A percentile compares a stretch with the other conserved stretches of the same genome.
Evolutionary conservation across 148 eudicot genomes (phyloP).

Genomic region (Dianthus caryophyllus): DNA sequence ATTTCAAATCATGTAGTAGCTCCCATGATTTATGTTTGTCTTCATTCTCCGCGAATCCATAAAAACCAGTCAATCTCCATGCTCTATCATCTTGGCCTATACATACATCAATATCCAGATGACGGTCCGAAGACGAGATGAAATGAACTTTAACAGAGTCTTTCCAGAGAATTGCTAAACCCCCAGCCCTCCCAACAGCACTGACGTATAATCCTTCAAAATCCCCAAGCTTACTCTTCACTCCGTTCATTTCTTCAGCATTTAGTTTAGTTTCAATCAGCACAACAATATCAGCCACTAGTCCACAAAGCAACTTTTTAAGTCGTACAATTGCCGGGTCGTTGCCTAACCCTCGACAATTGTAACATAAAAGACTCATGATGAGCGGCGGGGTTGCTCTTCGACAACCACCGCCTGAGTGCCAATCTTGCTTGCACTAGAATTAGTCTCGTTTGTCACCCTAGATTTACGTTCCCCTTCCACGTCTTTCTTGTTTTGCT

Average conservation of each 20-base stretch:
- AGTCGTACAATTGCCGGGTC: neutral
- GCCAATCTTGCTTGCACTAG: too few relatives aligned
- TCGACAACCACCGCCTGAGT: neutral
- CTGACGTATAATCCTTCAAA: neutral
- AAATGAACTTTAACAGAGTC: neutral
- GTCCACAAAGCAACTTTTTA: neutral
- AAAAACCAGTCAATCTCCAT: neutral
- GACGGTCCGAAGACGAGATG: neutral
- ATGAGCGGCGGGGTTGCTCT: neutral
- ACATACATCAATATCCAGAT: neutral
- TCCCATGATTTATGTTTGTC: neutral
- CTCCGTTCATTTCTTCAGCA: neutral
- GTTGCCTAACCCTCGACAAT: slow-evolving; percentile 9
- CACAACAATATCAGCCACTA: neutral
- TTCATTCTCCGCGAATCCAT: neutral
- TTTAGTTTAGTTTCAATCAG: neutral
- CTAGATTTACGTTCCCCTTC: too few relatives aligned
- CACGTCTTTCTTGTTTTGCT: too few relatives aligned
- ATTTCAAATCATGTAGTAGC: neutral
- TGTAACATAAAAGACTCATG: slow-evolving; percentile 5
- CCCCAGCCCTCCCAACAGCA: neutral
- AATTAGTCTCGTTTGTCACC: too few relatives aligned
- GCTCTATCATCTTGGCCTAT: too few relatives aligned
- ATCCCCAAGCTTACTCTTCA: neutral
- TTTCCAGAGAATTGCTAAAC: neutral